Evolutionary conservation across 2,329 filamentous ascomycete species (phyloP), one percentile per base, ranked within the genome.

Genomic region (Amylocarpus encephaloides): DNA sequence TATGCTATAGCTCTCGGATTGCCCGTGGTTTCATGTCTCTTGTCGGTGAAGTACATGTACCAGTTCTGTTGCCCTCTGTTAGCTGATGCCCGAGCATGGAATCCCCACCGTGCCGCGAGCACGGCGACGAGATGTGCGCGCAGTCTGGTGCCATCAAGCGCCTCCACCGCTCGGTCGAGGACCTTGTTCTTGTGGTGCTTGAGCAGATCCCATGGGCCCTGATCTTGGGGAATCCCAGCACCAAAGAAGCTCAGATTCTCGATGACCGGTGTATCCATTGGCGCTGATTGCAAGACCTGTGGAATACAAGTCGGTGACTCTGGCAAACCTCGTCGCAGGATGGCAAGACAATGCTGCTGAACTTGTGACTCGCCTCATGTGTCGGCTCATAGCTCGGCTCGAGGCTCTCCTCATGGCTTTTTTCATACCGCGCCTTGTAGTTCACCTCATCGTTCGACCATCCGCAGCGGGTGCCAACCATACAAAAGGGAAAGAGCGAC

Each of bases 41-140:
- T 97, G 70, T 98, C 93, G 56, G 92, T 96, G 69, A 88, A 98
- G 71, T 98, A 98, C 92, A 97, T 97, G 74, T 95, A 97, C 82
- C 95, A 98, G 59, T 89, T 94, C 86, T 95, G 69, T 49, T 46
- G n/a, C 19, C 43, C n/a, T 2, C 26, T 22, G 47, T 64, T 50
- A 64, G 62, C 54, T 26, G 15, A n/a, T 43, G 12, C 34, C 19
- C 10, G 19, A 39, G 9, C 7, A 7, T 36, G 12, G 12, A 16
- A 4, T 13, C 5, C 34, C 5, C 12, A 16, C 34, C 10, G 15
- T 36, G 12, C 12, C 11, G 34, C 12, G 10, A 36, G 34, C 5
- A 10, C 34, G 5, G 12, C 12, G 11, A 16, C 3, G 15, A 13
- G 34, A 13, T 36, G 34, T 13, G 34, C 34, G 15, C 10, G 34